These are phyloP conservation scores for Cetradonia linearis DNA, from an alignment of 495 filamentous ascomycete species.

Conservation along the genomic window DNA sequence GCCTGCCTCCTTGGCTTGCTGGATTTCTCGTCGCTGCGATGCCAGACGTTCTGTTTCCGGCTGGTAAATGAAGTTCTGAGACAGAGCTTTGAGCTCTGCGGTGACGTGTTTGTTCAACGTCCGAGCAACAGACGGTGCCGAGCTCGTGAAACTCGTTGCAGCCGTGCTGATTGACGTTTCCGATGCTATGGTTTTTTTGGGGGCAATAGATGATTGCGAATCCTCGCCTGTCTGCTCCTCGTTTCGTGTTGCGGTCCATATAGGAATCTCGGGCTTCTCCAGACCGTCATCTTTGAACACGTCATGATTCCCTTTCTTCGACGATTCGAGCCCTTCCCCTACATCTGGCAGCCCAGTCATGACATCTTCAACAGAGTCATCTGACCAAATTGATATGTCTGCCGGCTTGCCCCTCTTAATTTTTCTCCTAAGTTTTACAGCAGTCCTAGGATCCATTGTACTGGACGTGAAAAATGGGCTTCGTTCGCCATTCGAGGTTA, in stretches of 20 bases:
- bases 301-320: constrained; percentile 28
- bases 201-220: constrained; percentile 11
- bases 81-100: constrained; percentile 40
- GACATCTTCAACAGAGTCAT: constrained; percentile 55
- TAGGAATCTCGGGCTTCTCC: background rate
- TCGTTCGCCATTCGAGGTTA: constrained; percentile 31
- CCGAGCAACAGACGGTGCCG: constrained; percentile 29
- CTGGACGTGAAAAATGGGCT: constrained; percentile 50
- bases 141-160: constrained; percentile 3
- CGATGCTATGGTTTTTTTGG: constrained; percentile 4
- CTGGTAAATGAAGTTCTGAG: constrained; percentile 18
- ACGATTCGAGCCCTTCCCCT: constrained; percentile 22
- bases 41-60: background rate
- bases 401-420: constrained; percentile 35
- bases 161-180: background rate
- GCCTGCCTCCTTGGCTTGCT: background rate
- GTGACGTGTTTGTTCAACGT: constrained; percentile 83
- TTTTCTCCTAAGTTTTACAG: constrained; percentile 37
- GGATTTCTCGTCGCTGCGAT: constrained; percentile 5
- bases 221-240: background rate
- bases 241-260: constrained; percentile 5
- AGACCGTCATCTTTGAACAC: constrained; percentile 20
- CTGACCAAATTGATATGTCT: constrained; percentile 55
- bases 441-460: constrained; percentile 40
- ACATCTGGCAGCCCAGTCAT: constrained; percentile 44